phyloP scores from a whole-genome alignment of 2,329 filamentous ascomycete genomes.

The Neofusicoccum sp. region DNA sequence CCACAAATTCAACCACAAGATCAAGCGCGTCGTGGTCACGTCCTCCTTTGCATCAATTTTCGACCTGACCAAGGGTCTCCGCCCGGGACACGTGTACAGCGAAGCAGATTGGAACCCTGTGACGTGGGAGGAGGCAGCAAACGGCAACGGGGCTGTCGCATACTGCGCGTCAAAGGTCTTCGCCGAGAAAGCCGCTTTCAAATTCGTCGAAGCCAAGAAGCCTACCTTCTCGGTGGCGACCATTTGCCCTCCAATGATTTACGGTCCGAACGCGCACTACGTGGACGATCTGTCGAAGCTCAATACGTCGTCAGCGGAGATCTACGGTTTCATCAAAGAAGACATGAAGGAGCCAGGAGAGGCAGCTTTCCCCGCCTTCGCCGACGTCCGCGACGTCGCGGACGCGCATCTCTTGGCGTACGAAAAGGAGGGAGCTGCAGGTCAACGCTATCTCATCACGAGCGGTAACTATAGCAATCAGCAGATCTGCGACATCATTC shows the following conservation, averaged over 20 bases:
- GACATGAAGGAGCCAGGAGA: background rate
- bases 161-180: slow-evolving; percentile 32
- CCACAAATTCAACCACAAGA: slow-evolving; percentile 12
- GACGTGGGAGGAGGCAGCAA: slow-evolving; percentile 28
- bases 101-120: slow-evolving; percentile 33
- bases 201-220: slow-evolving; percentile 29
- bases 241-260: slow-evolving; percentile 33
- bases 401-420: slow-evolving; percentile 49
- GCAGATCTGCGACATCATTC: slow-evolving; percentile 17
- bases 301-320: slow-evolving; percentile 3
- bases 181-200: slow-evolving; percentile 31
- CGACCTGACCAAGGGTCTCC: background rate
- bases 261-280: slow-evolving; percentile 26
- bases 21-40: slow-evolving; percentile 30
- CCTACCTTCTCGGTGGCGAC: slow-evolving; percentile 30
- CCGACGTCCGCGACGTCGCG: slow-evolving; percentile 53
- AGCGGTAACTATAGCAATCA: slow-evolving; percentile 16
- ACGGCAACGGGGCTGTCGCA: slow-evolving; percentile 25
- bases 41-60: slow-evolving; percentile 20
- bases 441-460: slow-evolving; percentile 16
- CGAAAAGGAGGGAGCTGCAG: slow-evolving; percentile 25
- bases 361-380: slow-evolving; percentile 45
- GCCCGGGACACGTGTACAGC: slow-evolving; percentile 25
- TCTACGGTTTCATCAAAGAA: slow-evolving; percentile 11
- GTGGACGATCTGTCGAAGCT: slow-evolving; percentile 11